Evolutionary conservation across 257 asterid genomes (phyloP).

Genomic region (Perilla frutescens): DNA sequence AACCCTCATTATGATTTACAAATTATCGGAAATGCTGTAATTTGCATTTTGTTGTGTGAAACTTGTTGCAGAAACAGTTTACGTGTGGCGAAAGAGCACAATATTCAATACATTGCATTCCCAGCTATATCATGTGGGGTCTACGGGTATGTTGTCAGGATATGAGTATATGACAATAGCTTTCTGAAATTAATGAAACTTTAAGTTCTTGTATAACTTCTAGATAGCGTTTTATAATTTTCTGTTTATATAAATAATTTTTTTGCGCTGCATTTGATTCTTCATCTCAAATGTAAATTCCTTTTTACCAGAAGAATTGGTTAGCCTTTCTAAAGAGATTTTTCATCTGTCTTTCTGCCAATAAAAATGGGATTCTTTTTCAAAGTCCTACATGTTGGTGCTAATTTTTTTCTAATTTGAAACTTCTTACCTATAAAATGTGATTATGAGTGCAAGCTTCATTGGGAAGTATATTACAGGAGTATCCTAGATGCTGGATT

Average conservation of each 20-base stretch:
- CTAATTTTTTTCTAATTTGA: not conserved
- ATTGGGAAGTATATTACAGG: not conserved
- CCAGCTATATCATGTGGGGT: conserved; percentile 96
- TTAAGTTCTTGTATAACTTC: not conserved
- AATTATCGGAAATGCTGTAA: conserved; percentile 1
- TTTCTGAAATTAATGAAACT: conserved; percentile 15
- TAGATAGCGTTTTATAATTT: not conserved
- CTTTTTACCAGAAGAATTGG: not conserved
- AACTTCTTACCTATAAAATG: not conserved
- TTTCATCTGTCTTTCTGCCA: not conserved
- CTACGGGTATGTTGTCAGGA: conserved; percentile 54
- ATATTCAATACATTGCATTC: conserved; percentile 82
- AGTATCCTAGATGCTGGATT: conserved; percentile 11
- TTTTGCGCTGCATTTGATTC: not conserved
- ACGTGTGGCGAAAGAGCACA: conserved; percentile 71
- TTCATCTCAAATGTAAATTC: not conserved
- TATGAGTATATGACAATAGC: conserved; percentile 6
- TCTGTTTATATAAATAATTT: not conserved
- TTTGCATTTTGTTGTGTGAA: conserved; percentile 23
- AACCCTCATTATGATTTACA: not conserved
- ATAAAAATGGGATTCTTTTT: not conserved
- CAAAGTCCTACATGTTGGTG: not conserved
- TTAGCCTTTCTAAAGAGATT: not conserved
- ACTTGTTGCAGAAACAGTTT: conserved; percentile 78
- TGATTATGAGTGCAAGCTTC: not conserved